Evolutionary conservation across 805 yeast genomes (phyloP).

Genomic region (Suhomyces vadensis): DNA sequence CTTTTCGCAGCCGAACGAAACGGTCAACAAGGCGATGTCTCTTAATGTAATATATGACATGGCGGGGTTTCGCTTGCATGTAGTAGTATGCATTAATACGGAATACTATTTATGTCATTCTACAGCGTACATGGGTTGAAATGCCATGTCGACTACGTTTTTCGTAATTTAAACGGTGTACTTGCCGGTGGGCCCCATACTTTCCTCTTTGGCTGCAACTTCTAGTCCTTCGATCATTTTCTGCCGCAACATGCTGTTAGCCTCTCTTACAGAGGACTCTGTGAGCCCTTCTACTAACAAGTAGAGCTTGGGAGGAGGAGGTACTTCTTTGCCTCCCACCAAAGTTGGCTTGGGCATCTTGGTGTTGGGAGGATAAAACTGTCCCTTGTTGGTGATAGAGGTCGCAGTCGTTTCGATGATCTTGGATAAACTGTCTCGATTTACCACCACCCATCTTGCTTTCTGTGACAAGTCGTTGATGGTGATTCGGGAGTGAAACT

Average conservation of each 20-base stretch:
- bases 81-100: not conserved
- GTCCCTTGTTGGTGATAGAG: conserved; percentile 81
- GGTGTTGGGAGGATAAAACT: conserved; percentile 49
- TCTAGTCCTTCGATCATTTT: conserved; percentile 58
- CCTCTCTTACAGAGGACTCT: conserved; percentile 56
- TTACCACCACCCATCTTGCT: conserved; percentile 76
- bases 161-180: conserved; percentile 41
- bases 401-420: conserved; percentile 72
- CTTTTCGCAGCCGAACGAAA: not conserved
- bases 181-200: conserved; percentile 46
- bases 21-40: too few relatives aligned
- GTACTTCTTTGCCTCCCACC: conserved; percentile 43
- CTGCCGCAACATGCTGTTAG: conserved; percentile 57
- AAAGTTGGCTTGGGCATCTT: conserved; percentile 52
- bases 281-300: conserved; percentile 74
- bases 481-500: conserved; percentile 66
- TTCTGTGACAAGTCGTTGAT: conserved; percentile 85
- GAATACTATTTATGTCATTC: too few relatives aligned
- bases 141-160: too few relatives aligned
- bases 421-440: conserved; percentile 59
- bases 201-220: conserved; percentile 46
- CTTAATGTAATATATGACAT: too few relatives aligned
- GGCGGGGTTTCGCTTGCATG: too few relatives aligned
- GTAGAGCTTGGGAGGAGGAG: conserved; percentile 72
- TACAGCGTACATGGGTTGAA: too few relatives aligned